Evolutionary conservation across 768 basidiomycete genomes (phyloP).

Genomic region (Lactarius hengduanensis): DNA sequence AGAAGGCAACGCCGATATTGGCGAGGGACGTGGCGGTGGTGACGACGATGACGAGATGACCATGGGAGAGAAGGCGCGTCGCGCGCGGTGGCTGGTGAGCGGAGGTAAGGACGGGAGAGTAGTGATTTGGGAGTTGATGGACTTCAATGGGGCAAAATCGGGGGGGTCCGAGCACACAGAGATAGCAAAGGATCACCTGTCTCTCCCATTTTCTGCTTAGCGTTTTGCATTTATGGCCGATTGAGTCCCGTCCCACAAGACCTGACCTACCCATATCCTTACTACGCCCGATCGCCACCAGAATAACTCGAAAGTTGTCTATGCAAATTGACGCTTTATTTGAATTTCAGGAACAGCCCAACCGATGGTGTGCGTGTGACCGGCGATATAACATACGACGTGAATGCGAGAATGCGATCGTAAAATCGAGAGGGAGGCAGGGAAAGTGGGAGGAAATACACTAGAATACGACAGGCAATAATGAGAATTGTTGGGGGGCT

Average conservation of each 20-base stretch:
- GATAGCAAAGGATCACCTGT: background rate
- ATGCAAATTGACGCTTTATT: background rate
- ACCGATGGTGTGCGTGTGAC: background rate
- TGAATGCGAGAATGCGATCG: constrained; percentile 14
- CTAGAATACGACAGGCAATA: constrained; percentile 17
- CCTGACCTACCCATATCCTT: no score
- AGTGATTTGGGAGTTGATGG: constrained; percentile 27
- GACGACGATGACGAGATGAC: constrained; percentile 21
- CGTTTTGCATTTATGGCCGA: background rate
- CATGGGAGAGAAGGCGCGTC: constrained; percentile 22
- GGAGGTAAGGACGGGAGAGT: constrained; percentile 28
- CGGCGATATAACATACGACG: constrained; percentile 7
- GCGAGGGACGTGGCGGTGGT: background rate
- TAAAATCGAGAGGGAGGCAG: background rate
- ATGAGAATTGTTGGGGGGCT: background rate
- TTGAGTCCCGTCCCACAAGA: background rate
- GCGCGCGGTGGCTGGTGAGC: constrained; percentile 28
- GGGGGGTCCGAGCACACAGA: background rate
- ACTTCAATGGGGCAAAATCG: constrained; percentile 10
- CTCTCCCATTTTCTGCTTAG: background rate
- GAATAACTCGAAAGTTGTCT: background rate
- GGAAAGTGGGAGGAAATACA: constrained; percentile 15
- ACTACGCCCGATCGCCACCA: background rate
- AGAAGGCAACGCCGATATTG: background rate
- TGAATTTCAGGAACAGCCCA: background rate